A percentile compares a stretch with the other conserved stretches of the same genome.
Conservation (phyloP, 139 green algal species). For the Mychonastes homosphaera region DNA sequence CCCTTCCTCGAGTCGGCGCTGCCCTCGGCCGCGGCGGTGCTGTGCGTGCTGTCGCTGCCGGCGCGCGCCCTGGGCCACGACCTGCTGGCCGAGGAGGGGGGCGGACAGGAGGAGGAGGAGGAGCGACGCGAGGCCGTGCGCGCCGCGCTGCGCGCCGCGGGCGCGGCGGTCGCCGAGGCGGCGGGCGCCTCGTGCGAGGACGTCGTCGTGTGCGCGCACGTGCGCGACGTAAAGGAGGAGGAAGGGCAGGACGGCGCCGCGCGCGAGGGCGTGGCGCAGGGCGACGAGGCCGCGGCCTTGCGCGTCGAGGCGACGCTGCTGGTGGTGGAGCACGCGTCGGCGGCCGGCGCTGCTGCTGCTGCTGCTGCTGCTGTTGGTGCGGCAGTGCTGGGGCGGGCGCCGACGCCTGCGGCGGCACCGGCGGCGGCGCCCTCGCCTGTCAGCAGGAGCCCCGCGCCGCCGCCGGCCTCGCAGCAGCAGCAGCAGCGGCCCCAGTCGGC, state of each 20-base stretch:
- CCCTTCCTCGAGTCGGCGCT: slow-evolving; percentile 63
- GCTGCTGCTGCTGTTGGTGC: slow-evolving; percentile 1
- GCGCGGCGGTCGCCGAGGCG: slow-evolving; percentile 27
- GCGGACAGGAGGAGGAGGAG: slow-evolving; percentile 19
- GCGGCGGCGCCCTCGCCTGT: too few species aligned
- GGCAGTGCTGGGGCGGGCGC: too few species aligned
- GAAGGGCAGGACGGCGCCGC: not conserved
- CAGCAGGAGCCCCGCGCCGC: too few species aligned
- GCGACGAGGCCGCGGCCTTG: slow-evolving; percentile 1
- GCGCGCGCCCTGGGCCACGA: slow-evolving; percentile 17
- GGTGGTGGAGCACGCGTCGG: slow-evolving; percentile 28
- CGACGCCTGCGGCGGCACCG: too few species aligned
- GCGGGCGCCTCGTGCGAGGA: slow-evolving; percentile 49
- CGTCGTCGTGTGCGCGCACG: slow-evolving; percentile 56
- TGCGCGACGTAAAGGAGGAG: slow-evolving; percentile 1
- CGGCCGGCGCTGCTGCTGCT: slow-evolving; percentile 3
- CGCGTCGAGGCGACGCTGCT: slow-evolving; percentile 38
- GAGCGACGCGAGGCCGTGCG: slow-evolving; percentile 22
- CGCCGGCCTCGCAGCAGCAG: too few species aligned
- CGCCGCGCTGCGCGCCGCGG: slow-evolving; percentile 16
- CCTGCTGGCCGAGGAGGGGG: not conserved
- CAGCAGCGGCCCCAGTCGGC: too few species aligned
- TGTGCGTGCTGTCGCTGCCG: slow-evolving; percentile 64
- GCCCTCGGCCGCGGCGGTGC: slow-evolving; percentile 32
- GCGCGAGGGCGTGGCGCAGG: not conserved